These are phyloP conservation scores for Aspergillus pseudoviridinutans DNA, from an alignment of 2,329 filamentous ascomycete species.

Conservation along the genomic window DNA sequence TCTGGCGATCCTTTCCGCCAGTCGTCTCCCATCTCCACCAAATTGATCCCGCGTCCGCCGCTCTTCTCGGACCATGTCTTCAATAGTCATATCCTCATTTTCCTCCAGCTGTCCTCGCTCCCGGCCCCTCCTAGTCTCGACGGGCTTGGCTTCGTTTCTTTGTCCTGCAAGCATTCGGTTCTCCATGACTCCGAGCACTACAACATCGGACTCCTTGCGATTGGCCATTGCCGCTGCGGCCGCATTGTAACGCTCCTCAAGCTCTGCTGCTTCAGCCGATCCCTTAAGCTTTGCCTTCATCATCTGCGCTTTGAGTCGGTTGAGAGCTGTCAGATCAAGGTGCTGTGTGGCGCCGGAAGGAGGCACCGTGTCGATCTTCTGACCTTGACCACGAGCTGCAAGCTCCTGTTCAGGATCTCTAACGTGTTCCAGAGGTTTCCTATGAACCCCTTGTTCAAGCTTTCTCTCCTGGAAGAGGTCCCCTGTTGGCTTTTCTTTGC, in stretches of 20 bases:
- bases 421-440: conserved; percentile 26
- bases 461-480: conserved; percentile 78
- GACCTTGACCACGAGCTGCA: conserved; percentile 49
- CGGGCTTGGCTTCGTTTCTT: conserved; percentile 69
- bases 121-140: conserved; percentile 75
- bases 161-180: conserved; percentile 79
- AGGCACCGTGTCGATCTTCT: conserved; percentile 54
- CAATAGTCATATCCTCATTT: conserved; percentile 92
- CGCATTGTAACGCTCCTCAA: conserved; percentile 80
- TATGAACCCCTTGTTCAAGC: conserved; percentile 52
- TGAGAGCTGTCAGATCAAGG: conserved; percentile 75
- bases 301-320: conserved; percentile 86
- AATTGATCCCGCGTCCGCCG: conserved; percentile 72
- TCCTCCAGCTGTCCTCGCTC: conserved; percentile 83
- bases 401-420: conserved; percentile 35
- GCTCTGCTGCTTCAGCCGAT: conserved; percentile 66
- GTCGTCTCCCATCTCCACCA: conserved; percentile 73
- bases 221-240: conserved; percentile 62
- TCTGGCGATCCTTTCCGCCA: conserved; percentile 91
- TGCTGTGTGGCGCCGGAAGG: conserved; percentile 47
- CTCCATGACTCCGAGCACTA: conserved; percentile 83
- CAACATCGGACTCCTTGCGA: conserved; percentile 59
- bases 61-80: conserved; percentile 96
- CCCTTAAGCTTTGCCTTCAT: conserved; percentile 91
- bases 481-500: conserved; percentile 81